phyloP scores from a whole-genome alignment of 192 early-diverging fungal genomes.

The Podila epicladia region DNA sequence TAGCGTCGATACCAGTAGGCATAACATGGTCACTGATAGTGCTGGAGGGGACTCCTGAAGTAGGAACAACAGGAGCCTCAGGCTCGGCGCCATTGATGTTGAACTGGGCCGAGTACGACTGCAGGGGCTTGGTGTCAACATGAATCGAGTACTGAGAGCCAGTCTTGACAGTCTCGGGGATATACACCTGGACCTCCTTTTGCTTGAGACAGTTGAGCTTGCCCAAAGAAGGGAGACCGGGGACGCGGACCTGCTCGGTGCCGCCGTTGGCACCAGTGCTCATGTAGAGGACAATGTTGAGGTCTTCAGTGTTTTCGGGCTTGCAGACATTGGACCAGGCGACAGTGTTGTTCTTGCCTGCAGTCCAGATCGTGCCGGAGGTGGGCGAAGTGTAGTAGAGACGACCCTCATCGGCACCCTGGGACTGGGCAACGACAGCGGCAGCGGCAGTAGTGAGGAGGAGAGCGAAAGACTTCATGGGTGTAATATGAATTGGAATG shows the following conservation, averaged over 20 bases:
- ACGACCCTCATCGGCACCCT: conserved; percentile 9
- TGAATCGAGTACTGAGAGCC: conserved; percentile 9
- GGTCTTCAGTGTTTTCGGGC: conserved; percentile 4
- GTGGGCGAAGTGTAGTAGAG: conserved; percentile 16
- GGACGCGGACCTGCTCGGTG: conserved; percentile 13
- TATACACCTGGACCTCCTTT: neutral
- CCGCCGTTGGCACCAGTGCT: neutral
- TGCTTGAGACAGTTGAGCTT: conserved; percentile 12
- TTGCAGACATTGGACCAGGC: conserved; percentile 13
- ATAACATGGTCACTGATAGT: too few species aligned
- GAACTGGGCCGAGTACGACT: conserved; percentile 23
- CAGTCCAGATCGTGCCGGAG: conserved; percentile 12
- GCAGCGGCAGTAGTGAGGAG: conserved; percentile 3
- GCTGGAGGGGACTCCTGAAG: neutral
- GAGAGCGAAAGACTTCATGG: conserved; percentile 7
- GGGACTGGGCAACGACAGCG: conserved; percentile 4
- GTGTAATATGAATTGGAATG: neutral
- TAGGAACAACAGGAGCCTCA: neutral
- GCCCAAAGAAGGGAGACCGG: neutral
- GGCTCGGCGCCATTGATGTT: conserved; percentile 7
- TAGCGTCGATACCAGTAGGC: neutral
- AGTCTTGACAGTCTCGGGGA: neutral
- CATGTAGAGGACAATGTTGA: conserved; percentile 14
- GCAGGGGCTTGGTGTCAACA: conserved; percentile 10
- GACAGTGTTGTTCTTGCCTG: conserved; percentile 19